Evolutionary conservation across 106 monocot species (phyloP), one percentile per base, ranked within the genome.

Genomic region (Agapanthus africanus): DNA sequence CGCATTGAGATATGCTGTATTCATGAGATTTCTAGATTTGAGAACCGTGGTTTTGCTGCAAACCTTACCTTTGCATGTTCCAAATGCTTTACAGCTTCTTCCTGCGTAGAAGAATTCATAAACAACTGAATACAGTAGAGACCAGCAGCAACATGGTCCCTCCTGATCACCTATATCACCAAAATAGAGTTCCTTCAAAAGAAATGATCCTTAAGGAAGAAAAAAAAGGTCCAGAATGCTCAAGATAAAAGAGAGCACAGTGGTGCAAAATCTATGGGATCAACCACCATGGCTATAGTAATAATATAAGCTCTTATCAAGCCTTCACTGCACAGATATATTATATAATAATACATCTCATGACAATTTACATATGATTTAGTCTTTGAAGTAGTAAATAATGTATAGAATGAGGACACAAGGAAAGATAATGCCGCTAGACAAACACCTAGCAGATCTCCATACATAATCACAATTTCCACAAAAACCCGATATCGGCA

Each of bases 111-210:
- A 22, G 91, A 91, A 84, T 95, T 91, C 88, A 91, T 84, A 63
- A 86, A 95, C 46, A 95, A 59, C 56, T 95, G 95, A 74, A 95
- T 82, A 75, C 91, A 95, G 44, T 88, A 91, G 73, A 91, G 84
- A 30, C 91, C 95, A 74, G 95, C 85, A 74, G 86, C 91, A 78
- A 95, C 76, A 77, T 84, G 81, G 66, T 91, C 91, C 33, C 80
- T 67, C 69, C 78, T 88, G 21, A 95, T 81, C 65, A 95, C 95
- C 95, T 95, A 36, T 40, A 25, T n/a, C n/a, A n/a, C n/a, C n/a
- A n/a, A n/a, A n/a, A n/a, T n/a, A n/a, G n/a, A n/a, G n/a, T n/a
- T n/a, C n/a, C n/a, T n/a, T n/a, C n/a, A n/a, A n/a, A n/a, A n/a
- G n/a, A n/a, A n/a, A n/a, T n/a, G n/a, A n/a, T n/a, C n/a, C n/a